phyloP scores from a whole-genome alignment of 2,329 filamentous ascomycete species.

The Thermomyces lanuginosus region DNA sequence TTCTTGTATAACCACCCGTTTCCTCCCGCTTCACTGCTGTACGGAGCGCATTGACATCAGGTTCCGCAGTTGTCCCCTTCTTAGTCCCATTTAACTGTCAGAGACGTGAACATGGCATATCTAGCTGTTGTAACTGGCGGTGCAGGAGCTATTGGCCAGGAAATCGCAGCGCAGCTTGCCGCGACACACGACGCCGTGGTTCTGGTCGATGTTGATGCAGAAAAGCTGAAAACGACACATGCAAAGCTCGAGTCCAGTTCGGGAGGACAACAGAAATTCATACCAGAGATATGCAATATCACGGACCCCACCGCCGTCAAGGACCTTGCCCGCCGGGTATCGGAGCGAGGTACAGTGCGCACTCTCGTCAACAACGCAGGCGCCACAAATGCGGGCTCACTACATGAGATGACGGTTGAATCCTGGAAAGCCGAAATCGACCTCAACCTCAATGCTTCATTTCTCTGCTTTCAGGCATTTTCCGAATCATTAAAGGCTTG shows the following conservation, averaged over 20 bases:
- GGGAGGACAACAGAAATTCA: slow-evolving; percentile 5
- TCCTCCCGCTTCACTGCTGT: no score
- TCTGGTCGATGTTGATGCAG: slow-evolving; percentile 10
- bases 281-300: slow-evolving; percentile 10
- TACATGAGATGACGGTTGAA: slow-evolving; percentile 9
- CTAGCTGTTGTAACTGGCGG: slow-evolving; percentile 15
- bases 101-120: slow-evolving; percentile 2
- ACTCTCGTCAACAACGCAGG: slow-evolving; percentile 16
- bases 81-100: no score
- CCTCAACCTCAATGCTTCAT: slow-evolving; percentile 10
- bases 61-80: no score
- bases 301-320: slow-evolving; percentile 10
- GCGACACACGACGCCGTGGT: slow-evolving; percentile 10
- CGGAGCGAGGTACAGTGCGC: slow-evolving; percentile 5
- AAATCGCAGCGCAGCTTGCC: slow-evolving; percentile 11
- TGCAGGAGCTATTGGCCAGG: slow-evolving; percentile 12
- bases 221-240: slow-evolving; percentile 6
- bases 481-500: slow-evolving; percentile 8
- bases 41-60: no score
- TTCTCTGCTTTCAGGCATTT: slow-evolving; percentile 10
- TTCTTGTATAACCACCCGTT: no score
- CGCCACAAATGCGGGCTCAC: slow-evolving; percentile 10
- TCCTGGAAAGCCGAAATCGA: slow-evolving; percentile 9
- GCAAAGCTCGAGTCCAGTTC: slow-evolving; percentile 6
- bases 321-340: slow-evolving; percentile 5